phyloP scores from a whole-genome alignment of 2,329 filamentous ascomycete genomes.

The Neopestalotiopsis sp. region DNA sequence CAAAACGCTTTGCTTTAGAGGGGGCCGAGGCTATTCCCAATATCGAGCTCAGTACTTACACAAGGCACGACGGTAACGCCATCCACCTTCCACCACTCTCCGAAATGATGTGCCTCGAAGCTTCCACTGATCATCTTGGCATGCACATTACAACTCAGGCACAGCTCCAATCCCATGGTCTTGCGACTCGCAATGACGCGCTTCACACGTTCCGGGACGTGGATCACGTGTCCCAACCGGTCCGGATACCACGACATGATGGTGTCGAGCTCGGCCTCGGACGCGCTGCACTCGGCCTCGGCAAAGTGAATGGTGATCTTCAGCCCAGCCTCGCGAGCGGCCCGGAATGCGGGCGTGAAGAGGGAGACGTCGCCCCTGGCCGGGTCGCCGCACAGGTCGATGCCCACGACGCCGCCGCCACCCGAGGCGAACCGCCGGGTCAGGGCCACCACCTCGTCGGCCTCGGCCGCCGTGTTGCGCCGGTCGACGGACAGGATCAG shows the following conservation, averaged over 20 bases:
- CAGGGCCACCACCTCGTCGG: conserved; percentile 67
- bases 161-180: conserved; percentile 73
- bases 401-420: conserved; percentile 65
- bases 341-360: conserved; percentile 63
- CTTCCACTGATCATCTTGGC: conserved; percentile 73
- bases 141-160: conserved; percentile 81
- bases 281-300: conserved; percentile 64
- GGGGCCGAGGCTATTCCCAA: background rate
- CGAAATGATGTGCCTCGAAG: conserved; percentile 76
- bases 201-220: conserved; percentile 67
- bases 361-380: conserved; percentile 62
- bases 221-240: conserved; percentile 79
- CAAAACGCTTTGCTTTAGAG: no score
- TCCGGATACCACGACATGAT: conserved; percentile 71
- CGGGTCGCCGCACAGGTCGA: conserved; percentile 83
- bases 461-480: conserved; percentile 61
- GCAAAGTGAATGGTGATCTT: conserved; percentile 79
- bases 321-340: conserved; percentile 60
- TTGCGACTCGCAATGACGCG: conserved; percentile 51
- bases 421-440: conserved; percentile 55
- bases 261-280: conserved; percentile 63
- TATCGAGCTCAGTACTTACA: conserved; percentile 53
- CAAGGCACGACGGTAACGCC: conserved; percentile 68
- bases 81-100: conserved; percentile 67
- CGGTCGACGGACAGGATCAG: conserved; percentile 80